Percentiles rank a stretch among this genome's conserved stretches.
These are phyloP conservation scores for Melaleuca quinquenervia DNA, from an alignment of 345 rosid species.

Conservation along the genomic window DNA sequence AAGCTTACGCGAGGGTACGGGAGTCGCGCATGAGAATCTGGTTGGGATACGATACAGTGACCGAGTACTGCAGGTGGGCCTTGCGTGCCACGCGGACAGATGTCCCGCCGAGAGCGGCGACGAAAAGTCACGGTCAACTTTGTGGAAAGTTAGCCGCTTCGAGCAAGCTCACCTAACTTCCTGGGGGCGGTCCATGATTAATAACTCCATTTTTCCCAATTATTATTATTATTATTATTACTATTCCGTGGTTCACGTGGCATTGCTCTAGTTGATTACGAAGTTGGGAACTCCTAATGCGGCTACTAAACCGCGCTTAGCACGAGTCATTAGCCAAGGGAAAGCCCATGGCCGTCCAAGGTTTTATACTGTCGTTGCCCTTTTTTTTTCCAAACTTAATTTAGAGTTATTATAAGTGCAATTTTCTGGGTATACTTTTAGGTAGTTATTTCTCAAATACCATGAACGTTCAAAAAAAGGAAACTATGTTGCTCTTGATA, in stretches of 20 bases:
- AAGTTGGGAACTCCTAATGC: not conserved
- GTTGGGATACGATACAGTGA: not conserved
- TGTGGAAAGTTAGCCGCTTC: not conserved
- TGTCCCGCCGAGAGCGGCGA: not conserved
- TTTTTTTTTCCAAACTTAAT: not conserved
- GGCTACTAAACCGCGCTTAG: not conserved
- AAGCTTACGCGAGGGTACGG: not conserved
- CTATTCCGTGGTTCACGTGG: not conserved
- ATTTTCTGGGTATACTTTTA: not conserved
- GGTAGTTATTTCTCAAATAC: not conserved
- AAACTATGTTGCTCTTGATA: not conserved
- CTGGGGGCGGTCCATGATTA: not conserved
- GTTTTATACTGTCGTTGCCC: not conserved
- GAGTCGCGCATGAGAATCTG: not conserved
- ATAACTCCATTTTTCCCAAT: not conserved
- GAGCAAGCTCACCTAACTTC: not conserved
- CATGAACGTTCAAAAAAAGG: not conserved
- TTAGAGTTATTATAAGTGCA: not conserved
- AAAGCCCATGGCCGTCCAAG: not conserved
- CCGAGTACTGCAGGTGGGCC: not conserved
- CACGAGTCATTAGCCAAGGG: not conserved
- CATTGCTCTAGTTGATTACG: not conserved
- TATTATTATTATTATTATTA: not conserved
- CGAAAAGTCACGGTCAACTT: not conserved
- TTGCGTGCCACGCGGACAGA: not conserved